These are phyloP conservation scores for Syzygium grande DNA, from an alignment of 345 rosid species.

Conservation along the genomic window DNA sequence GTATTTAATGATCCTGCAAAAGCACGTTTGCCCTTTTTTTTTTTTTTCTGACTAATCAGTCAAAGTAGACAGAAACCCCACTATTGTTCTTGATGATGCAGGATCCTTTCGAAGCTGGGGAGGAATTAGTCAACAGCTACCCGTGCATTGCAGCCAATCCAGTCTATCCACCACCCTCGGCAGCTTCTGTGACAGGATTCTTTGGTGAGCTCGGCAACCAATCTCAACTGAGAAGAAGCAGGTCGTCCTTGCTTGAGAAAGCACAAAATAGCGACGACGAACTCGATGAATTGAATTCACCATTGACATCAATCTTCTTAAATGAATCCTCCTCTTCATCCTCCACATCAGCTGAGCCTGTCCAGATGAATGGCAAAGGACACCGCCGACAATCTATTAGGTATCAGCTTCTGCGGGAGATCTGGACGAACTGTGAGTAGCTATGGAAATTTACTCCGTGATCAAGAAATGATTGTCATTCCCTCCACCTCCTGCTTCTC, in stretches of 20 bases:
- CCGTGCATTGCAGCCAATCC: conserved; percentile 68
- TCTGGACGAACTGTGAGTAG: conserved; percentile 43
- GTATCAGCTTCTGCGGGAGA: conserved; percentile 64
- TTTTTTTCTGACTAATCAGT: neutral
- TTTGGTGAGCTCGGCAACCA: conserved; percentile 36
- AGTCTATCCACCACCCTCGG: conserved; percentile 51
- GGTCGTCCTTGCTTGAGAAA: conserved; percentile 54
- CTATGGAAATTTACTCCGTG: neutral
- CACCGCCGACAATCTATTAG: conserved; percentile 22
- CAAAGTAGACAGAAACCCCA: neutral
- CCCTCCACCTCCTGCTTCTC: neutral
- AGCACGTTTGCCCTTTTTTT: neutral
- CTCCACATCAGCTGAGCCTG: conserved; percentile 11
- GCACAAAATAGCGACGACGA: conserved; percentile 77
- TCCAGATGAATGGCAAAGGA: conserved; percentile 26
- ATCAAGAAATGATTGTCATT: neutral
- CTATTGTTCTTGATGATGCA: conserved; percentile 4
- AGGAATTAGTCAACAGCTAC: conserved; percentile 31
- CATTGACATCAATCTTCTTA: conserved; percentile 40
- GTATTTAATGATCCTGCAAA: neutral
- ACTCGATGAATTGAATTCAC: conserved; percentile 73
- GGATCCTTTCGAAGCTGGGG: conserved; percentile 33
- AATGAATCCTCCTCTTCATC: conserved; percentile 20
- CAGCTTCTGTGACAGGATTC: conserved; percentile 28
- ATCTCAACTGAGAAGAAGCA: conserved; percentile 44